Conservation (phyloP, 257 asterid genomes). For the Fraxinus excelsior region DNA sequence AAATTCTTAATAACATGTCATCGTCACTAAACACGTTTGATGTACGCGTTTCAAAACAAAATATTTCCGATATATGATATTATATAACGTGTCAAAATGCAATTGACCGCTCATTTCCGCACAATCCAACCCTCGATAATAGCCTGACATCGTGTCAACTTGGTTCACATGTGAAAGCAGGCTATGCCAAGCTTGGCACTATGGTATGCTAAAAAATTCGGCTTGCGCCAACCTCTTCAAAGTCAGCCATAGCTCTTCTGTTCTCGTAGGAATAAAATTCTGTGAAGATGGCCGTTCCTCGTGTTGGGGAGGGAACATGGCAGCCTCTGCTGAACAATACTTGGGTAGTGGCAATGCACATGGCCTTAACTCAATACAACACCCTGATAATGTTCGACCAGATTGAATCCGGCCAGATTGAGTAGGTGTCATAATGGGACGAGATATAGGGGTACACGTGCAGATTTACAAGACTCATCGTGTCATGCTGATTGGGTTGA, state of each 20-base stretch:
- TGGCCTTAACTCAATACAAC: constrained; percentile 59
- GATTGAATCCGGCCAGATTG: constrained; percentile 38
- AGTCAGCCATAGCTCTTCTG: constrained; percentile 17
- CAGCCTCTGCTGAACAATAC: constrained; percentile 45
- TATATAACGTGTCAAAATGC: too few species aligned
- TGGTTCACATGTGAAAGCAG: too few species aligned
- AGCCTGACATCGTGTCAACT: too few species aligned
- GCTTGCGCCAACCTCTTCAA: background rate
- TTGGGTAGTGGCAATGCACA: constrained; percentile 70
- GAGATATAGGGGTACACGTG: constrained; percentile 25
- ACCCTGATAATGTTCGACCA: constrained; percentile 61
- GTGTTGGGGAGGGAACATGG: constrained; percentile 47
- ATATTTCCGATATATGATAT: too few species aligned
- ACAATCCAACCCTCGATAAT: too few species aligned
- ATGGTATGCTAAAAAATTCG: too few species aligned
- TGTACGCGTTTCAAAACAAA: too few species aligned
- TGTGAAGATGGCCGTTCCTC: background rate
- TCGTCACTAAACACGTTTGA: too few species aligned
- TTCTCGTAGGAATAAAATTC: background rate
- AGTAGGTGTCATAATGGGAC: constrained; percentile 37
- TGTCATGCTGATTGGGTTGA: constrained; percentile 69
- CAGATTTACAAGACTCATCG: constrained; percentile 37
- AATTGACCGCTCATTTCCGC: too few species aligned
- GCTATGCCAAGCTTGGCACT: too few species aligned
- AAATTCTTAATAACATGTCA: too few species aligned